Evolutionary conservation across 306 rosid genomes (phyloP).

Genomic region (Citrullus amarus): DNA sequence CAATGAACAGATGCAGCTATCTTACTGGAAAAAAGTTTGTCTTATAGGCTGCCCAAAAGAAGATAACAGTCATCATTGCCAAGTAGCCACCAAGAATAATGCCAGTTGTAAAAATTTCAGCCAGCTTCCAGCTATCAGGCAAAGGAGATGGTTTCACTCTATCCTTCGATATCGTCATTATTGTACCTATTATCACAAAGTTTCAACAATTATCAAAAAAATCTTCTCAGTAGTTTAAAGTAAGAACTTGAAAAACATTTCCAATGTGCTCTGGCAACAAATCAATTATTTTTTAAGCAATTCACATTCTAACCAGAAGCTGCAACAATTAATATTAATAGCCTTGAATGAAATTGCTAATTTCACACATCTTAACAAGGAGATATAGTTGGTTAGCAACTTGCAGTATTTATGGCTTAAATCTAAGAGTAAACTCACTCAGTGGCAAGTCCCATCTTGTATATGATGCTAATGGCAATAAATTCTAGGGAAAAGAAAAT

Average conservation of each 20-base stretch:
- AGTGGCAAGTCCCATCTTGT: not conserved
- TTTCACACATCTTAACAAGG: not conserved
- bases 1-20: slow-evolving; percentile 3
- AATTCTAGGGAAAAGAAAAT: not conserved
- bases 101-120: slow-evolving; percentile 92
- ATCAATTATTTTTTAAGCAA: not conserved
- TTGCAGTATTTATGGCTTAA: not conserved
- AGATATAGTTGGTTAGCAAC: not conserved
- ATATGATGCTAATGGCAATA: not conserved
- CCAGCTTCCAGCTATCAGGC: slow-evolving; percentile 97
- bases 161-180: slow-evolving; percentile 96
- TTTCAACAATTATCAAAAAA: not conserved
- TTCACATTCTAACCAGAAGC: not conserved
- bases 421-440: not conserved
- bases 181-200: slow-evolving; percentile 52
- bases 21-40: slow-evolving; percentile 90
- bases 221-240: not conserved
- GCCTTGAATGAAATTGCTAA: not conserved
- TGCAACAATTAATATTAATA: not conserved
- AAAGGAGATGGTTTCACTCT: slow-evolving; percentile 94
- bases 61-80: slow-evolving; percentile 98
- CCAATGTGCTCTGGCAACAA: not conserved
- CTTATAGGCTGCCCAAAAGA: slow-evolving; percentile 94
- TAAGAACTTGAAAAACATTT: not conserved
- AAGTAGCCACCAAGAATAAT: slow-evolving; percentile 83